Conservation (phyloP, 164 flowering plant genomes). For the Kalanchoe fedtschenkoi region DNA sequence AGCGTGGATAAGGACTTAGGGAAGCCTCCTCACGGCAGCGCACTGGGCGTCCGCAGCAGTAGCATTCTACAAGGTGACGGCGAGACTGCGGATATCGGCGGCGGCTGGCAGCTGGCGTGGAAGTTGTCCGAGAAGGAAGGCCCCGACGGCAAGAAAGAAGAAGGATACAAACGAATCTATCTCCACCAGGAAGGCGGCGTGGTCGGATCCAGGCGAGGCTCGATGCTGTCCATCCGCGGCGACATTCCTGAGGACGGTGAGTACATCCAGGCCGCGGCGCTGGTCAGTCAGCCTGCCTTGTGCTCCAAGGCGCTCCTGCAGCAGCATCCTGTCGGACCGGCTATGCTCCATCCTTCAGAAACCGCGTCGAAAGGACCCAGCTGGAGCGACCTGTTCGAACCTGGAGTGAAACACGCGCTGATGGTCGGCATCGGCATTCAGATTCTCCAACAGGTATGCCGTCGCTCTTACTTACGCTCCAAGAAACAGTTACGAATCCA, state of each 20-base stretch:
- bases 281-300: constrained; percentile 48
- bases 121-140: constrained; percentile 42
- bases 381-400: constrained; percentile 43
- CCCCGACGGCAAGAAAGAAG: constrained; percentile 35
- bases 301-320: constrained; percentile 30
- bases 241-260: constrained; percentile 27
- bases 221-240: constrained; percentile 35
- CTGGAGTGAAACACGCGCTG: constrained; percentile 51
- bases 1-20: constrained; percentile 33
- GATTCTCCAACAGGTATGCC: constrained; percentile 51
- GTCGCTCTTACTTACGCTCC: too few species aligned
- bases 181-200: constrained; percentile 35
- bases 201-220: constrained; percentile 37
- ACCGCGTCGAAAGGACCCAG: constrained; percentile 26
- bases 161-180: constrained; percentile 47
- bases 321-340: constrained; percentile 46
- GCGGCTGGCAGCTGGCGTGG: constrained; percentile 70
- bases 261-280: constrained; percentile 40
- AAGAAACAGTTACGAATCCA: too few species aligned
- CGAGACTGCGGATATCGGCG: constrained; percentile 44
- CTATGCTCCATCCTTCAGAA: constrained; percentile 47
- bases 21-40: constrained; percentile 21
- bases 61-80: constrained; percentile 20
- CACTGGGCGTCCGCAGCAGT: constrained; percentile 23
- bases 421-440: constrained; percentile 54